These are phyloP conservation scores for Saprolegnia diclina DNA, from an alignment of 352 stramenopile species.

Conservation along the genomic window DNA sequence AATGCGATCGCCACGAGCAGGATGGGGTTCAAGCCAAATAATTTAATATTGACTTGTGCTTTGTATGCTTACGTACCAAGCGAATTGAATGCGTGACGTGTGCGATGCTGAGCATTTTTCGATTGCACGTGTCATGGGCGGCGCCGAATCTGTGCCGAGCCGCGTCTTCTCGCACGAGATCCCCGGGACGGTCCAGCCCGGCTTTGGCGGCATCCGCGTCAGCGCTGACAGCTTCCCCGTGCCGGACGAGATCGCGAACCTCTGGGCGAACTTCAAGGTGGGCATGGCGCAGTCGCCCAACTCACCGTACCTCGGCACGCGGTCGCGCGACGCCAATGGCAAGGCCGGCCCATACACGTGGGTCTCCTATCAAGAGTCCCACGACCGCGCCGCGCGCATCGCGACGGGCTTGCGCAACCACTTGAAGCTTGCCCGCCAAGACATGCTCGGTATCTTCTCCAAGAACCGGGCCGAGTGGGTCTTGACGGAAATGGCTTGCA, in stretches of 20 bases:
- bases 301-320: slow-evolving; percentile 21
- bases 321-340: slow-evolving; percentile 21
- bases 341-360: slow-evolving; percentile 30
- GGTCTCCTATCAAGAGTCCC: slow-evolving; percentile 27
- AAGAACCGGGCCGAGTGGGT: slow-evolving; percentile 74
- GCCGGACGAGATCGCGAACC: slow-evolving; percentile 2
- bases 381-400: slow-evolving; percentile 12
- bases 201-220: slow-evolving; percentile 14
- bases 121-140: background rate
- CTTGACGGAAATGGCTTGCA: slow-evolving; percentile 44
- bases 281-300: background rate
- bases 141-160: slow-evolving; percentile 5
- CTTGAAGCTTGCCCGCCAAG: slow-evolving; percentile 33
- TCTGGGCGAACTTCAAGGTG: slow-evolving; percentile 12
- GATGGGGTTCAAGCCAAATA: background rate
- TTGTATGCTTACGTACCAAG: background rate
- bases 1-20: background rate
- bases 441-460: slow-evolving; percentile 51
- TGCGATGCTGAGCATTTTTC: slow-evolving; percentile 6
- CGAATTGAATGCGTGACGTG: background rate
- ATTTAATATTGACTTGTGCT: background rate
- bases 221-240: slow-evolving; percentile 10
- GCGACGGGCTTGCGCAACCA: slow-evolving; percentile 28
- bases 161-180: slow-evolving; percentile 18
- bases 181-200: background rate